Conservation (phyloP, 2,329 filamentous ascomycete genomes). For the Fusarium papillatum region DNA sequence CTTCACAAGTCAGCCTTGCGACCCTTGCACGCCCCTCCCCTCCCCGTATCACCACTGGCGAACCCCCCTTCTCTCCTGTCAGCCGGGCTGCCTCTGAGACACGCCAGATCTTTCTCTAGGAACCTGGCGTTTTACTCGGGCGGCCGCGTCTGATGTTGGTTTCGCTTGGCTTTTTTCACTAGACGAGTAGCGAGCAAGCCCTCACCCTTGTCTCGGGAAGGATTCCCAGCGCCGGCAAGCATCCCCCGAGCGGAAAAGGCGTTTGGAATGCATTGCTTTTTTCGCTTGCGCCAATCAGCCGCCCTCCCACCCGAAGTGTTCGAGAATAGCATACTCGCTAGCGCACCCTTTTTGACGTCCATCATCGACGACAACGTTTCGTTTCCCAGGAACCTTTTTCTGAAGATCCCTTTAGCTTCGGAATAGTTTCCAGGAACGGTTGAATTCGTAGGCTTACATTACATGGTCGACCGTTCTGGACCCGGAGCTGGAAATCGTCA, state of each 20-base stretch:
- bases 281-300: constrained; percentile 25
- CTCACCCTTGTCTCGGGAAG: constrained; percentile 36
- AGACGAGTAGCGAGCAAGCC: neutral
- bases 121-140: constrained; percentile 9
- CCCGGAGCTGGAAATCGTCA: constrained; percentile 6
- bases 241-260: neutral
- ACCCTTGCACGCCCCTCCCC: constrained; percentile 6
- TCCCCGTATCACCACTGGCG: neutral
- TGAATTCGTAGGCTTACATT: constrained; percentile 14
- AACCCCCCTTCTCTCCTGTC: constrained; percentile 22
- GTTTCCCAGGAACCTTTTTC: neutral
- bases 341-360: neutral
- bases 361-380: neutral
- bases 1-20: constrained; percentile 40
- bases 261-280: neutral
- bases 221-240: constrained; percentile 9
- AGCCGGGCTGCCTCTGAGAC: constrained; percentile 36
- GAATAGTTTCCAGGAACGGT: constrained; percentile 23
- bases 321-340: constrained; percentile 28
- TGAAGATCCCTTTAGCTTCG: constrained; percentile 6
- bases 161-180: constrained; percentile 10
- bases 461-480: constrained; percentile 11
- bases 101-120: constrained; percentile 16
- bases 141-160: neutral
- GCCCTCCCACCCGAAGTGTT: neutral